Conservation (phyloP, 345 rosid genomes). For the Aurinia saxatilis region DNA sequence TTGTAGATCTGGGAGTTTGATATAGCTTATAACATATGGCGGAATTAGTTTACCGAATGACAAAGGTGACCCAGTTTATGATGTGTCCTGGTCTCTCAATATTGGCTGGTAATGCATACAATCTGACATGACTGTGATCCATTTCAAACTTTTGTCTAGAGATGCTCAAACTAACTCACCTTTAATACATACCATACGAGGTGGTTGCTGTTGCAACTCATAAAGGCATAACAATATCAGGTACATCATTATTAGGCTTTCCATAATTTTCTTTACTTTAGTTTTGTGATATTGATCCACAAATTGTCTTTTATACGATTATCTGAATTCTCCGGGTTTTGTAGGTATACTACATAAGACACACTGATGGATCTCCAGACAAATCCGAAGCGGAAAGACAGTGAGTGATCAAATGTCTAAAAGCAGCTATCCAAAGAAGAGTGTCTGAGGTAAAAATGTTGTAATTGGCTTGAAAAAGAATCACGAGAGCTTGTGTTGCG, state of each 20-base stretch:
- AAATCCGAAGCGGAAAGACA: constrained; percentile 75
- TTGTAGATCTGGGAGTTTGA: constrained; percentile 95
- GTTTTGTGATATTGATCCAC: not conserved
- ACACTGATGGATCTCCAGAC: constrained; percentile 82
- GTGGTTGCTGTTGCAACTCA: constrained; percentile 72
- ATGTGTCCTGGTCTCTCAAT: constrained; percentile 89
- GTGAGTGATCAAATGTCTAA: constrained; percentile 71
- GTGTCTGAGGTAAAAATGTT: constrained; percentile 57
- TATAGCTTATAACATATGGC: constrained; percentile 87
- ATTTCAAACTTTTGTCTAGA: not conserved
- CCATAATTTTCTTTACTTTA: not conserved
- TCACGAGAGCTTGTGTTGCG: not conserved
- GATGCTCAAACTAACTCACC: not conserved
- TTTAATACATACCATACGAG: constrained; percentile 58
- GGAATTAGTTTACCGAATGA: constrained; percentile 70
- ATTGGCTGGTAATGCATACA: constrained; percentile 62
- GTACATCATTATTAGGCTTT: constrained; percentile 22
- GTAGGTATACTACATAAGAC: constrained; percentile 79
- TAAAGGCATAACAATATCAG: constrained; percentile 79
- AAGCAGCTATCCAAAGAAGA: constrained; percentile 92
- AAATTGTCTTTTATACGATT: not conserved
- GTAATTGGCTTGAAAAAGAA: not conserved
- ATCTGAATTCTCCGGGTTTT: not conserved
- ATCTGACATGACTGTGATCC: no score
- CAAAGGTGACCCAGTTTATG: constrained; percentile 61